Percentiles rank a stretch among this genome's conserved stretches.
These are phyloP conservation scores for Strobilomyces dryophilus DNA, from an alignment of 768 basidiomycete species.

Conservation along the genomic window DNA sequence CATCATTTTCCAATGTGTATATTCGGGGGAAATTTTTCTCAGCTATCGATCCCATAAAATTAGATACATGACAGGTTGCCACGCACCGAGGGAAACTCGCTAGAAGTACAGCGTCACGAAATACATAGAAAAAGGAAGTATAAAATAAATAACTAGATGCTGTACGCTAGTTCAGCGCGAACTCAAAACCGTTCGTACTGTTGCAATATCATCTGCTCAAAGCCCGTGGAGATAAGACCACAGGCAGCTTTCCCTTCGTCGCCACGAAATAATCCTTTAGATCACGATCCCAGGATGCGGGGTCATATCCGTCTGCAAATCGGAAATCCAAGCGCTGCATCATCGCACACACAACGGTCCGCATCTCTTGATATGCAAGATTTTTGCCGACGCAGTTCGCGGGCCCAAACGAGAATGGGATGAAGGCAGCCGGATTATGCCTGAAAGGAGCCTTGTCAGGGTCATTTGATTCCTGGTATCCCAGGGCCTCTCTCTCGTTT, in stretches of 20 bases:
- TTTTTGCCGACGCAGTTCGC: constrained; percentile 43
- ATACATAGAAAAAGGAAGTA: constrained; percentile 8
- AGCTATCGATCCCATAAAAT: background rate
- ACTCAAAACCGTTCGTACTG: constrained; percentile 7
- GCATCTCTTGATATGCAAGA: constrained; percentile 42
- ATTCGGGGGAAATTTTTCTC: constrained; percentile 8
- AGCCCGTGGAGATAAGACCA: constrained; percentile 33
- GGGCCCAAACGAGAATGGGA: constrained; percentile 45
- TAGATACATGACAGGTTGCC: constrained; percentile 5
- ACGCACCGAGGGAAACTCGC: constrained; percentile 7
- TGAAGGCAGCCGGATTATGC: constrained; percentile 37
- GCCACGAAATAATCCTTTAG: constrained; percentile 39
- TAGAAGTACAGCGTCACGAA: constrained; percentile 14
- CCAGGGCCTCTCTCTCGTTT: constrained; percentile 23
- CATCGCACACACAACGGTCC: constrained; percentile 34
- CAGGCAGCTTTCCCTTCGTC: constrained; percentile 32
- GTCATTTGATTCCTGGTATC: constrained; percentile 22
- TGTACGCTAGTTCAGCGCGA: constrained; percentile 22
- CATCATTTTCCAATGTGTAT: constrained; percentile 3
- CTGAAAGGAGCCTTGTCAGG: constrained; percentile 27
- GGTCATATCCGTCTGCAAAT: constrained; percentile 36
- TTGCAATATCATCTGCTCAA: constrained; percentile 15
- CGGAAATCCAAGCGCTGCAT: constrained; percentile 40
- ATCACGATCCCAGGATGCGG: constrained; percentile 30
- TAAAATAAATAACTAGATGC: constrained; percentile 22